Base-by-base conservation (phyloP, 2,329 filamentous ascomycete genomes). In the Arachnomyces sp. region DNA sequence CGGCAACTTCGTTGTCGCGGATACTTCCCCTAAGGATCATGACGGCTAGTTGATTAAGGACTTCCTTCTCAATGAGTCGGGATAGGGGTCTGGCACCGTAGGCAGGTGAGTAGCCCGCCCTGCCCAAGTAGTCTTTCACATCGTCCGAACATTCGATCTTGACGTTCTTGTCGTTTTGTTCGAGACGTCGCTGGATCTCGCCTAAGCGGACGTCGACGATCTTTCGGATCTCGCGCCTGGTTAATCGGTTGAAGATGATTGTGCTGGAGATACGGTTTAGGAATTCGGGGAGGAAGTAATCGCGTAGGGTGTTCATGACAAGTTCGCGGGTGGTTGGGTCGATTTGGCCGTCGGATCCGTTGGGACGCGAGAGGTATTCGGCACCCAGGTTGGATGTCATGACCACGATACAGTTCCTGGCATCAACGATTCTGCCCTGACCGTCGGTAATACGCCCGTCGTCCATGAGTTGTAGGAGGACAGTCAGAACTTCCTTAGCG, bases 391-490 rank as follows among this genome's bases (percentile, higher is more conserved):
- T 98, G 56, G 88, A 95, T 0, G 92, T 98, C 88, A 98, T 94
- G 65, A 98, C 92, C 32, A 98, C 90, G 52, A 98, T 96, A 61
- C 90, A 96, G 74, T 98, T 98, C 67, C 82, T 87, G 45, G 90
- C 92, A 55, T 98, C 92, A 40, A 98, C 81, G 36, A 95, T 74
- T 61, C 92, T 81, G 59, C 92, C 92, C 76, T 96, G 93, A 35
- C 92, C 92, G 58, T 98, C 92, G 11, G 92, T 98, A 64, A 98
- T 96, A 55, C 92, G 88, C 20, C 92, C 92, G 57, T 98, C 92
- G 56, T 98, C 92, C 88, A 98, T 96, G 57, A 98, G 86, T 65
- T 98, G 92, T n/a, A 98, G 78, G 29, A 98, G 79, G 12, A 98
- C 92, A 1, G 92, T 98, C 32, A 98, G 72, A 1, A 98, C 79